Conservation (phyloP, 805 yeast genomes). For the Starmerella riodocensis region DNA sequence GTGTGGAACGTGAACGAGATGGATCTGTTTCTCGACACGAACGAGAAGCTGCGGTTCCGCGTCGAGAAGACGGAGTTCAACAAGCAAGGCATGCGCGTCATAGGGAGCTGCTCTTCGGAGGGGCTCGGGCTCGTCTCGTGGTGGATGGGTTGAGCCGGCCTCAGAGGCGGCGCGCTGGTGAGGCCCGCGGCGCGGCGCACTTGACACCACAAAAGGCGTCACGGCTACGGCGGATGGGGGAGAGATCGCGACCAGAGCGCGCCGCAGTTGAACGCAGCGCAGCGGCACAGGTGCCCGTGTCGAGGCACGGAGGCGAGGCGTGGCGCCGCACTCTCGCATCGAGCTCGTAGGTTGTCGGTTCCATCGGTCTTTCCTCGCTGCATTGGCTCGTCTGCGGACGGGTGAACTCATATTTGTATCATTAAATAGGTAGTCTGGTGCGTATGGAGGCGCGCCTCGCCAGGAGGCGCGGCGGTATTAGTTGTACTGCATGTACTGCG, state of each 20-base stretch:
- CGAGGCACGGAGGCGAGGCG: too few species aligned
- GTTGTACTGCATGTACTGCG: slow-evolving; percentile 97
- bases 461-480: slow-evolving; percentile 27
- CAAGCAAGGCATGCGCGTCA: slow-evolving; percentile 66
- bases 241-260: too few species aligned
- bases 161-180: too few species aligned
- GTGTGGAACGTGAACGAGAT: slow-evolving; percentile 69
- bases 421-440: neutral
- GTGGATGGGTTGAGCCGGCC: slow-evolving; percentile 78
- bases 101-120: slow-evolving; percentile 86
- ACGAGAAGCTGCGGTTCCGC: slow-evolving; percentile 83
- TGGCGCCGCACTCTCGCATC: too few species aligned
- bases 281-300: too few species aligned
- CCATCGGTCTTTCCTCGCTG: too few species aligned
- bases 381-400: too few species aligned
- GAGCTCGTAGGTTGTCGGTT: too few species aligned
- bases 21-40: slow-evolving; percentile 72
- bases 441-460: neutral
- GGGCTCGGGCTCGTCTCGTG: slow-evolving; percentile 95
- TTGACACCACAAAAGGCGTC: too few species aligned
- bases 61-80: slow-evolving; percentile 74
- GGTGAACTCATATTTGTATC: neutral
- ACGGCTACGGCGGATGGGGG: too few species aligned
- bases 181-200: too few species aligned
- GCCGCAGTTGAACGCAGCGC: too few species aligned